These are phyloP conservation scores for Heterobasidion annosum DNA, from an alignment of 1,284 basidiomycete species.

Conservation along the genomic window DNA sequence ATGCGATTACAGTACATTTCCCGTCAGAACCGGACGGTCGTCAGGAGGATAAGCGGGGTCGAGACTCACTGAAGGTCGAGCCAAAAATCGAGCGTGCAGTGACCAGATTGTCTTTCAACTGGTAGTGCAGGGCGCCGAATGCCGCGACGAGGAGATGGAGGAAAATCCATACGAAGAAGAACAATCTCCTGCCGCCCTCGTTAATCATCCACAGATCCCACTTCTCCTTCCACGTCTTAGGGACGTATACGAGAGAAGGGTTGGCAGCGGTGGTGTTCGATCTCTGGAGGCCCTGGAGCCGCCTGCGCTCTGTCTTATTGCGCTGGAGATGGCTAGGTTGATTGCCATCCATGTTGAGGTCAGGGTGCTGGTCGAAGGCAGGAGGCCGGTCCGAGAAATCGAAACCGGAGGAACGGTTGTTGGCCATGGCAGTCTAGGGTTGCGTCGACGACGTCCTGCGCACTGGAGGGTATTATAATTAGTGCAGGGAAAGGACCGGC, in stretches of 20 bases:
- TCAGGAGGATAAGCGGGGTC: not conserved
- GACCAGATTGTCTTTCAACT: conserved; percentile 68
- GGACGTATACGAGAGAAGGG: conserved; percentile 21
- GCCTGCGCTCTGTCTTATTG: conserved; percentile 71
- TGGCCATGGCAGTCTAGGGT: not conserved
- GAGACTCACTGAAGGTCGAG: conserved; percentile 60
- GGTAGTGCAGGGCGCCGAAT: conserved; percentile 72
- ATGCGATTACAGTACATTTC: no score
- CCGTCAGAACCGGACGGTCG: not conserved
- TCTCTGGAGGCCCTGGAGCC: conserved; percentile 74
- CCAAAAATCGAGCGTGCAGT: conserved; percentile 61
- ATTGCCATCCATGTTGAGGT: conserved; percentile 24
- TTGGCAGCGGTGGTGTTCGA: conserved; percentile 26
- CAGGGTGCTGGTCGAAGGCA: conserved; percentile 45
- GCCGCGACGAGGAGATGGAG: conserved; percentile 67
- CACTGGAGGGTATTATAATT: not conserved
- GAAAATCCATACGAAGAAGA: conserved; percentile 71
- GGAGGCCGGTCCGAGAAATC: conserved; percentile 64
- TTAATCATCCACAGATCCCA: conserved; percentile 84
- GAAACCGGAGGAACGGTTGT: conserved; percentile 27
- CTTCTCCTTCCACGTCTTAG: conserved; percentile 31
- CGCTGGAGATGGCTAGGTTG: conserved; percentile 48
- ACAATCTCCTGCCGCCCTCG: conserved; percentile 70
- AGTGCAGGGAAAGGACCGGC: conserved; percentile 4
- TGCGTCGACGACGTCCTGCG: conserved; percentile 1